Evolutionary conservation across 2,329 filamentous ascomycete genomes (phyloP).

Genomic region (Sclerotinia borealis): DNA sequence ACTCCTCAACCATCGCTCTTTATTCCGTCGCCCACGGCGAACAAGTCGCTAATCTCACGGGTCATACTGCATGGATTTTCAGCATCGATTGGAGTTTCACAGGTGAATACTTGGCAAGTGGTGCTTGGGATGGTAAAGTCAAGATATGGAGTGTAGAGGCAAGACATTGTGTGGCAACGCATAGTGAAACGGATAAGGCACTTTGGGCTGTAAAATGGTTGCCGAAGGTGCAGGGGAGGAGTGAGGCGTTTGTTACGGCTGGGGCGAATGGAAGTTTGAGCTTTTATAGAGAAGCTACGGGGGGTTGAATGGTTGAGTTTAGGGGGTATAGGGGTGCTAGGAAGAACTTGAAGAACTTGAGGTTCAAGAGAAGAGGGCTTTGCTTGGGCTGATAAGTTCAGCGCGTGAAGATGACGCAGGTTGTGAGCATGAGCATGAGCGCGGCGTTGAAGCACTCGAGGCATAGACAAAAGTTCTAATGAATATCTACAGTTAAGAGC

Average conservation of each 20-base stretch:
- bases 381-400: not conserved
- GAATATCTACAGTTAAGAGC: not conserved
- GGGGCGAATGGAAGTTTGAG: constrained; percentile 70
- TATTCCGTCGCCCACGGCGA: constrained; percentile 92
- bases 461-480: not conserved
- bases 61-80: constrained; percentile 82
- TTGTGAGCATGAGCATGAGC: not conserved
- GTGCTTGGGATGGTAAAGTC: constrained; percentile 85
- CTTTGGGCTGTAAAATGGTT: constrained; percentile 84
- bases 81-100: constrained; percentile 89
- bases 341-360: not conserved
- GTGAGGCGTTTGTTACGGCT: constrained; percentile 70
- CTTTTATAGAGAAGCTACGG: constrained; percentile 81
- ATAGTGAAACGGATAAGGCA: constrained; percentile 80
- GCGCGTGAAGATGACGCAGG: no score
- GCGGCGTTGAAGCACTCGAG: not conserved
- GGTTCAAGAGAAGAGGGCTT: not conserved
- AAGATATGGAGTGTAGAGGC: constrained; percentile 94
- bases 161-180: constrained; percentile 80
- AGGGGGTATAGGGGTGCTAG: not conserved
- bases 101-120: constrained; percentile 84
- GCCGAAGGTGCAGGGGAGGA: constrained; percentile 55
- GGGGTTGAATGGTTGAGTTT: constrained; percentile 32
- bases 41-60: constrained; percentile 78
- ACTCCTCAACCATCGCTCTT: constrained; percentile 79